These are phyloP conservation scores for Diacronema lutheri DNA, from an alignment of 78 protist species.

Conservation along the genomic window DNA sequence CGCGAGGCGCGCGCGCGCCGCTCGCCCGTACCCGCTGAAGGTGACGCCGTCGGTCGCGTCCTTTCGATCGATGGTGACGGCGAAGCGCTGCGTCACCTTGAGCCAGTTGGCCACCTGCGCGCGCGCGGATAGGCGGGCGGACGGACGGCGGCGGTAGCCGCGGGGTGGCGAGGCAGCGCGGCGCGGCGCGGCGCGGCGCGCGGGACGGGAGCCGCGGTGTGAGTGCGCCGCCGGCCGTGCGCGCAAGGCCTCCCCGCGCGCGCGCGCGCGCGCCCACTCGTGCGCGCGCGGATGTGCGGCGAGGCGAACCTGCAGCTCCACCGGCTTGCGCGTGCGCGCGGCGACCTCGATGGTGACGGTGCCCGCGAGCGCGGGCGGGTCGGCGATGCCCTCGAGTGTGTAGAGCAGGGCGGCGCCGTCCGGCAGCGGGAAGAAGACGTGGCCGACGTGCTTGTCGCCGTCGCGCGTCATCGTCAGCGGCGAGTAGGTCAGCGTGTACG, in stretches of 20 bases:
- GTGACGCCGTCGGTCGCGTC: conserved; percentile 6
- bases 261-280: too few species aligned
- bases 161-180: too few species aligned
- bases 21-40: not conserved
- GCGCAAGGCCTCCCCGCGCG: too few species aligned
- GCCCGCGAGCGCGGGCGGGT: conserved; percentile 34
- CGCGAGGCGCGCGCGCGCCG: too few species aligned
- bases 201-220: too few species aligned
- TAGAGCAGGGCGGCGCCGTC: conserved; percentile 63
- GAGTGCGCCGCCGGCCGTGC: too few species aligned
- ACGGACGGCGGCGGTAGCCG: too few species aligned
- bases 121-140: too few species aligned
- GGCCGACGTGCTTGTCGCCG: conserved; percentile 30
- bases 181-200: too few species aligned
- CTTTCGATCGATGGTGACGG: conserved; percentile 19
- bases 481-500: conserved; percentile 39
- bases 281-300: too few species aligned
- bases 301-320: not conserved
- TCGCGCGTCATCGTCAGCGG: conserved; percentile 58
- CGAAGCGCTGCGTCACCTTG: conserved; percentile 58
- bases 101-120: conserved; percentile 80
- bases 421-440: conserved; percentile 70
- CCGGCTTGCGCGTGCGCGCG: not conserved
- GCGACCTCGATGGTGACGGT: not conserved
- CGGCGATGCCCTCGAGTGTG: conserved; percentile 46